Evolutionary conservation across 805 yeast genomes (phyloP).

Genomic region (Kodamaea nitidulidarum): DNA sequence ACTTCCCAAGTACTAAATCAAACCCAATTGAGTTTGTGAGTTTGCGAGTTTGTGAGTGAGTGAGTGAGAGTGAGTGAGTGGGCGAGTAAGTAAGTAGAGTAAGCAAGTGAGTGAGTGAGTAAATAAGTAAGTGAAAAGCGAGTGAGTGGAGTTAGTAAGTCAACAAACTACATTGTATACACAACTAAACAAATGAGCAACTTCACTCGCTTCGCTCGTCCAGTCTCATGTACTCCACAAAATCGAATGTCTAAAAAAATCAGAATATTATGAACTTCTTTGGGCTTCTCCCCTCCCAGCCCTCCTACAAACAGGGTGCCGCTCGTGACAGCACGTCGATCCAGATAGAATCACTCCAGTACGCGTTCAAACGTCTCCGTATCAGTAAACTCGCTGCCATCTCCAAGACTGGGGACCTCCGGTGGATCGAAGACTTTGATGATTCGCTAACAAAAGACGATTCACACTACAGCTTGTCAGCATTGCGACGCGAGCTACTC

Average conservation of each 20-base stretch:
- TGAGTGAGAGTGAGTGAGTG: too few relatives aligned
- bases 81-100: too few relatives aligned
- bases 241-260: neutral
- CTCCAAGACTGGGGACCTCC: constrained; percentile 31
- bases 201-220: too few relatives aligned
- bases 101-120: too few relatives aligned
- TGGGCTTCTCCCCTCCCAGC: constrained; percentile 7
- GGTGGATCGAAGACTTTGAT: constrained; percentile 23
- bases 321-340: constrained; percentile 19
- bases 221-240: too few relatives aligned
- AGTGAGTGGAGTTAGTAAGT: too few relatives aligned
- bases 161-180: too few relatives aligned
- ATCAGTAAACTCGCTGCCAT: constrained; percentile 38
- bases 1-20: too few relatives aligned
- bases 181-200: too few relatives aligned
- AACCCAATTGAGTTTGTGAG: too few relatives aligned
- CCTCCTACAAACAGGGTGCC: constrained; percentile 15
- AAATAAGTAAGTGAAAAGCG: too few relatives aligned
- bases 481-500: constrained; percentile 40
- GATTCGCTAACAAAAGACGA: constrained; percentile 32
- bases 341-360: constrained; percentile 55
- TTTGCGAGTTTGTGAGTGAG: too few relatives aligned
- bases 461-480: constrained; percentile 45
- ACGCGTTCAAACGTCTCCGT: constrained; percentile 51
- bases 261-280: constrained; percentile 2